phyloP scores from a whole-genome alignment of 495 filamentous ascomycete genomes.

The Neurospora tetraspora region DNA sequence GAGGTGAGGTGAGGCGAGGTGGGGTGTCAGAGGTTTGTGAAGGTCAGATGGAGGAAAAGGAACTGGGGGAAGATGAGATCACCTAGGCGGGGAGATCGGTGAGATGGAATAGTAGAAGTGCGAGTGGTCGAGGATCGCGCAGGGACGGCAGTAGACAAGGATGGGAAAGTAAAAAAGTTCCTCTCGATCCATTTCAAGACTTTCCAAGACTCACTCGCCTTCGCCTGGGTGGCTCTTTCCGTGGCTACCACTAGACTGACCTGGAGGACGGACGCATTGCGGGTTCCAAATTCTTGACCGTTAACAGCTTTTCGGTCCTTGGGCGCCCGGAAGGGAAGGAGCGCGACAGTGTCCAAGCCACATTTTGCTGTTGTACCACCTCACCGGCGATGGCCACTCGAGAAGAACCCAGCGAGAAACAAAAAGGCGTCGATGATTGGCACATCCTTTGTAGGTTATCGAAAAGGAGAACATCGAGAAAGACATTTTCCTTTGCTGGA shows the following conservation, averaged over 20 bases:
- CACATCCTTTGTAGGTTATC: not conserved
- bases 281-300: not conserved
- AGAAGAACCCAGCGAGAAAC: not conserved
- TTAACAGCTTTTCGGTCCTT: not conserved
- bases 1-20: not conserved
- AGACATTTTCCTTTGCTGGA: not conserved
- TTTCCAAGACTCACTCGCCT: not conserved
- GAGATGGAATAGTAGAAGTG: not conserved
- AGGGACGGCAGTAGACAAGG: not conserved
- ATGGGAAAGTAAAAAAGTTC: not conserved
- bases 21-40: not conserved
- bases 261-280: not conserved
- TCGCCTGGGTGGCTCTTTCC: not conserved
- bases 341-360: slow-evolving; percentile 4
- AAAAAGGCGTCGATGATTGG: not conserved
- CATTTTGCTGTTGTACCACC: slow-evolving; percentile 11
- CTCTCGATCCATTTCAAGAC: not conserved
- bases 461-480: not conserved
- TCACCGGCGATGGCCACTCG: not conserved
- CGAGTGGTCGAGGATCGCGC: not conserved
- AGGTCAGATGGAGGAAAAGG: not conserved
- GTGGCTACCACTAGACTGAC: not conserved
- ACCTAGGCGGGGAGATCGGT: not conserved
- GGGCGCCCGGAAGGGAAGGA: not conserved
- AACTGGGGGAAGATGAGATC: not conserved